Evolutionary conservation across 1,139 yeast species (phyloP), one percentile per base, ranked within the genome.

Genomic region (Pichia sp.): DNA sequence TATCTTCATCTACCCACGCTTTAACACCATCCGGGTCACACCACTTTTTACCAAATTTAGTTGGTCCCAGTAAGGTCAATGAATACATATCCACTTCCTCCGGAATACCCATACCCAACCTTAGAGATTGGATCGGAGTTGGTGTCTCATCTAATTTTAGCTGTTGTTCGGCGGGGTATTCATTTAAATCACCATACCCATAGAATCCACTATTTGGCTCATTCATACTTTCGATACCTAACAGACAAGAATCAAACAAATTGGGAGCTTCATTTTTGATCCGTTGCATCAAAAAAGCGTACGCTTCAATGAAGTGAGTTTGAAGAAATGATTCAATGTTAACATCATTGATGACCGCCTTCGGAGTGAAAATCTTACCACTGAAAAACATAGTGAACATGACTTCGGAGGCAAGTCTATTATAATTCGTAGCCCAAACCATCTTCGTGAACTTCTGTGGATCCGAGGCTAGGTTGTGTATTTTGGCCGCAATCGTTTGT

Each of bases 351-450:
- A 91, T 72, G 7, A 71, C 67, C 52, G 93, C 81, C 45, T 83
- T 75, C 90, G 97, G 51, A 76, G 91, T 73, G 71, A 83, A 67
- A 57, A 72, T 61, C 56, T 68, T 72, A 3, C 98, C 98, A 1
- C 86, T 84, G 66, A 86, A 90, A 61, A 91, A 91, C 55, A 88
- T 63, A 0, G 96, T 86, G 64, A 89, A 89, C 93, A 91, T 87
- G 8, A 86, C 83, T 54, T 82, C 77, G 20, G 87, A 73, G 0
- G 91, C 96, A 52, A 89, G 69, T 28, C 95, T 72, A 53, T 74
- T 77, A 59, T 90, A 90, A 65, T 91, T 91, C 1, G 96, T 83
- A 0, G 96, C 83, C 98, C 98, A 91, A 37, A 89, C 72, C 98
- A 91, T 91, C 59, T 87, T 86, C 7, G 90, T 90, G 62, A 76